These are phyloP conservation scores for Amphibolis antarctica DNA, from an alignment of 106 monocot genomes.

Conservation along the genomic window DNA sequence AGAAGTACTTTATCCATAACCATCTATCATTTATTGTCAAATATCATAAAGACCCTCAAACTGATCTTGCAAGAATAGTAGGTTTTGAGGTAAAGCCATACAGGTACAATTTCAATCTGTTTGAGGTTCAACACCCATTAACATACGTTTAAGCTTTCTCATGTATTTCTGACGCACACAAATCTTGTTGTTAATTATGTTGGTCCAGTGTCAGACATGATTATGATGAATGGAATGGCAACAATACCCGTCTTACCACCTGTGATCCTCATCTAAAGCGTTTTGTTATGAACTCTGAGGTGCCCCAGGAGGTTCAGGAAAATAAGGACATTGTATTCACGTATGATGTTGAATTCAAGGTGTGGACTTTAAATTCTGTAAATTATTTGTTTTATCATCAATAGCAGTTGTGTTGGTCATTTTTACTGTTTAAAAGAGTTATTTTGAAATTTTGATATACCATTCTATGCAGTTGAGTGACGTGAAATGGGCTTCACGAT, in stretches of 20 bases:
- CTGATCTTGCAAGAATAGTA: conserved; percentile 76
- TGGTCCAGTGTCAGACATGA: conserved; percentile 82
- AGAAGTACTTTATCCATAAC: conserved; percentile 71
- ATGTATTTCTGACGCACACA: neutral
- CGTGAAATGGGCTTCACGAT: conserved; percentile 93
- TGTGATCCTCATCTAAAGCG: conserved; percentile 86
- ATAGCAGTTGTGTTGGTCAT: neutral
- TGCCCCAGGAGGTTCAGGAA: conserved; percentile 73
- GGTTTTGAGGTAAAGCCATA: conserved; percentile 91
- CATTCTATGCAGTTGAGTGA: conserved; percentile 59
- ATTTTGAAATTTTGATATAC: no score
- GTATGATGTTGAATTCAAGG: conserved; percentile 85
- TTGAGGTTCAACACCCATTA: neutral
- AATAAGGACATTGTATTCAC: conserved; percentile 90
- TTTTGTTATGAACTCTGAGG: conserved; percentile 55
- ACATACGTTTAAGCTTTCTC: neutral
- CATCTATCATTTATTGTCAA: conserved; percentile 89
- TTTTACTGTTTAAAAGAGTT: neutral
- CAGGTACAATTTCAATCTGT: conserved; percentile 31
- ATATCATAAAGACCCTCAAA: conserved; percentile 69
- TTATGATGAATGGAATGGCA: conserved; percentile 70
- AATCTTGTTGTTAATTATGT: neutral
- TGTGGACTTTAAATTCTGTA: conserved; percentile 8
- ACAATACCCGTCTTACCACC: conserved; percentile 57
- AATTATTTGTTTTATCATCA: neutral